phyloP scores from a whole-genome alignment of 805 yeast species.

The Barnettozyma sucrosica region DNA sequence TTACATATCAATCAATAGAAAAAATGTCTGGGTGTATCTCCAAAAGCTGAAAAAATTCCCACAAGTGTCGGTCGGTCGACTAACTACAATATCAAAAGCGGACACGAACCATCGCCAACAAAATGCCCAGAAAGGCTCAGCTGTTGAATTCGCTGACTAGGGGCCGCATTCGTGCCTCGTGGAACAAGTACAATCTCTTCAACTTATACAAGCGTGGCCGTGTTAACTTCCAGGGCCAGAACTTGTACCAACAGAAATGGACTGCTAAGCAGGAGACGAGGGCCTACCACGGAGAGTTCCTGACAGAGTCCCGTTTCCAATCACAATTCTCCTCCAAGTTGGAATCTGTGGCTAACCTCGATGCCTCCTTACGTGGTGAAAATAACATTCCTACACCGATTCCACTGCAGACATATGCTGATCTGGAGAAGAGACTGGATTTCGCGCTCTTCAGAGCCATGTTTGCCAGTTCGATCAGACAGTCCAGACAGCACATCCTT shows the following conservation, averaged over 20 bases:
- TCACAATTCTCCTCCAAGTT: conserved; percentile 59
- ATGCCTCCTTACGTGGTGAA: conserved; percentile 65
- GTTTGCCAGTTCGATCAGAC: conserved; percentile 91
- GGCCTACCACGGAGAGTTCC: conserved; percentile 91
- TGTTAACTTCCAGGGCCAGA: conserved; percentile 47
- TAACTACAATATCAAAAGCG: neutral
- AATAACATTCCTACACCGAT: conserved; percentile 64
- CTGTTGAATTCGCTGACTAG: conserved; percentile 52
- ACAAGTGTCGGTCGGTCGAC: too few species aligned
- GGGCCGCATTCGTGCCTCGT: conserved; percentile 79
- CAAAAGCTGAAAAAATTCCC: neutral
- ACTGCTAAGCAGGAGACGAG: conserved; percentile 85
- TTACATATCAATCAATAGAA: neutral
- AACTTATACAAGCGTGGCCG: conserved; percentile 73
- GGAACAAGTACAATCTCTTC: conserved; percentile 88
- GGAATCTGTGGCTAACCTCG: conserved; percentile 84
- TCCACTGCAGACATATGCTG: conserved; percentile 83
- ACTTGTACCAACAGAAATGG: conserved; percentile 92
- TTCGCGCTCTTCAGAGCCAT: conserved; percentile 84
- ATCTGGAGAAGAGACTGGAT: conserved; percentile 83
- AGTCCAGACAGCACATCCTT: conserved; percentile 82
- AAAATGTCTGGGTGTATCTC: neutral
- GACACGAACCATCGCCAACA: neutral
- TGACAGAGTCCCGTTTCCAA: conserved; percentile 81
- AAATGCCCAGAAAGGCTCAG: conserved; percentile 59